Evolutionary conservation across 306 rosid genomes (phyloP).

Genomic region (Gillenia trifoliata): DNA sequence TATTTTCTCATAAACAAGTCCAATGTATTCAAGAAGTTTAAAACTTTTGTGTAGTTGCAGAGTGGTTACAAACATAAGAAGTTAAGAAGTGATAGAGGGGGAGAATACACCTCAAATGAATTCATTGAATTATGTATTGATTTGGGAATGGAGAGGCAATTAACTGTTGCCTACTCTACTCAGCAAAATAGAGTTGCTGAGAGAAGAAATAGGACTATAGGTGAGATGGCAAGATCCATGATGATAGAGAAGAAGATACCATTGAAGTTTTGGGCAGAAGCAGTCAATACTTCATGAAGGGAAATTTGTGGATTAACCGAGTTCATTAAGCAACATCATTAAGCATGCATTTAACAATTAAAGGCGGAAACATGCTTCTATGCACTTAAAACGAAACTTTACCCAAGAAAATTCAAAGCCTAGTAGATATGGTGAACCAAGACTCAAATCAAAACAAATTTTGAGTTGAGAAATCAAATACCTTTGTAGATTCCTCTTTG

Average conservation of each 20-base stretch:
- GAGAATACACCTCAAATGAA: neutral
- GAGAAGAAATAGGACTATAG: neutral
- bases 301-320: too few species aligned
- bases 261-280: neutral
- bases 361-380: too few species aligned
- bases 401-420: too few species aligned
- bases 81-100: neutral
- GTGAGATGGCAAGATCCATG: neutral
- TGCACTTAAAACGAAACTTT: too few species aligned
- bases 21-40: neutral
- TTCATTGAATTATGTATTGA: neutral
- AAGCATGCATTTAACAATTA: too few species aligned
- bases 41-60: neutral
- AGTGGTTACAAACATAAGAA: neutral
- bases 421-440: too few species aligned
- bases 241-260: neutral
- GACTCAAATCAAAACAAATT: too few species aligned
- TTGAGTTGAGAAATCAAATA: too few species aligned
- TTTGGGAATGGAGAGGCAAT: neutral
- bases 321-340: too few species aligned
- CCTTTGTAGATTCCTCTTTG: too few species aligned
- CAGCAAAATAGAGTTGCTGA: neutral
- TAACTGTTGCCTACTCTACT: neutral
- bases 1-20: too few species aligned
- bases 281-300: too few species aligned